Percentiles rank a stretch among this genome's conserved stretches.
Evolutionary conservation across 1,139 yeast genomes (phyloP).

Genomic region (Yamadazyma atmosphaerica): DNA sequence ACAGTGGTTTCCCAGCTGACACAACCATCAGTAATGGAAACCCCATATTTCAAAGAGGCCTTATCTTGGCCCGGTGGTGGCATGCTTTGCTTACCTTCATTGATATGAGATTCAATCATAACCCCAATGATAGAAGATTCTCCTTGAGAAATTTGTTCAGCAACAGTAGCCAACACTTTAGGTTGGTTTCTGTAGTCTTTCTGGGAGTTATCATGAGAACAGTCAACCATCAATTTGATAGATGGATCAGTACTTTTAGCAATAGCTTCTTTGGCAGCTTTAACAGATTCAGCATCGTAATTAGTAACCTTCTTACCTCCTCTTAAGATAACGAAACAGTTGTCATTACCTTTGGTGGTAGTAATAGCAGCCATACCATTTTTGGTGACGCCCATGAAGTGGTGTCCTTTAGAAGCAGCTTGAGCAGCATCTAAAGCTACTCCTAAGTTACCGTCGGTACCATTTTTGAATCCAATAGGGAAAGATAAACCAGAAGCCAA

Average conservation of each 20-base stretch:
- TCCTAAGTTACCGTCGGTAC: slow-evolving; percentile 90
- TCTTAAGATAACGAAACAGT: slow-evolving; percentile 87
- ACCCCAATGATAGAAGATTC: slow-evolving; percentile 83
- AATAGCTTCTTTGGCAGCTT: slow-evolving; percentile 63
- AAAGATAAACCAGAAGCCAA: slow-evolving; percentile 92
- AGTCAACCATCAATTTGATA: slow-evolving; percentile 80
- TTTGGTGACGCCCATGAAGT: slow-evolving; percentile 86
- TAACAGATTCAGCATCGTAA: slow-evolving; percentile 76
- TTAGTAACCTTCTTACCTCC: slow-evolving; percentile 95
- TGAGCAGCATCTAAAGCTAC: slow-evolving; percentile 93
- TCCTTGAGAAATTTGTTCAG: slow-evolving; percentile 80
- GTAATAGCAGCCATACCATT: slow-evolving; percentile 92
- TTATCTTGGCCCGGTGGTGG: slow-evolving; percentile 62
- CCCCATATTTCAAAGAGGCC: slow-evolving; percentile 84
- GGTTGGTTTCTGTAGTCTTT: slow-evolving; percentile 97
- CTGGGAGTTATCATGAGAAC: slow-evolving; percentile 95
- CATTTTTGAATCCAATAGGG: slow-evolving; percentile 97
- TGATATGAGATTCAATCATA: slow-evolving; percentile 92
- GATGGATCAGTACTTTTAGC: slow-evolving; percentile 43
- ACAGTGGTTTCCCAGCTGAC: slow-evolving; percentile 91
- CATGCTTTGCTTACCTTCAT: slow-evolving; percentile 89
- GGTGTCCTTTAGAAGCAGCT: slow-evolving; percentile 92
- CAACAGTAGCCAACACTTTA: slow-evolving; percentile 74
- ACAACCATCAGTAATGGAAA: slow-evolving; percentile 95
- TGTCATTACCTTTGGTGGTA: slow-evolving; percentile 90